These are phyloP conservation scores for Yamadazyma oceani DNA, from an alignment of 1,139 yeast species.

Conservation along the genomic window DNA sequence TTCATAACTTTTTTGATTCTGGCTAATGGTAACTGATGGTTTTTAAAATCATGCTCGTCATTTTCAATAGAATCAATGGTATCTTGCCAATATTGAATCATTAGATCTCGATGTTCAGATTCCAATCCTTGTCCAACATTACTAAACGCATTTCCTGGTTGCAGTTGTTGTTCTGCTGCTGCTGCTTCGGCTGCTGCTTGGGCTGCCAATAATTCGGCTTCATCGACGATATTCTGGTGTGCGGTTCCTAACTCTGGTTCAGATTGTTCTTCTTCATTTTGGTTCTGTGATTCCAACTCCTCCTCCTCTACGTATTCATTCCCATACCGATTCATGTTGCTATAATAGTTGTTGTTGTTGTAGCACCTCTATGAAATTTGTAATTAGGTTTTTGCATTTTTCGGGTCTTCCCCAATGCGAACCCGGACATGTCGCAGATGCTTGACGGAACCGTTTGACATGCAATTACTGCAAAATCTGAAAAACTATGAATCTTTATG, in stretches of 20 bases:
- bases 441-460: background rate
- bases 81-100: conserved; percentile 98
- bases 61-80: conserved; percentile 88
- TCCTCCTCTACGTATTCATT: conserved; percentile 17
- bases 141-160: conserved; percentile 71
- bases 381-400: too few relatives aligned
- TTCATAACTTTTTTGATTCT: conserved; percentile 96
- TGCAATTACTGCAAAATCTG: background rate
- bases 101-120: conserved; percentile 79
- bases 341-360: background rate
- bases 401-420: conserved; percentile 7
- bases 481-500: too few relatives aligned
- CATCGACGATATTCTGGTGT: conserved; percentile 31
- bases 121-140: conserved; percentile 92
- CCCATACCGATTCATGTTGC: conserved; percentile 14
- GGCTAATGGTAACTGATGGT: conserved; percentile 92
- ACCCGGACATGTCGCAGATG: conserved; percentile 4
- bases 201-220: conserved; percentile 40
- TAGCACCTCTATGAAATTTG: too few relatives aligned
- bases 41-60: conserved; percentile 87
- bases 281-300: conserved; percentile 10
- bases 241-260: conserved; percentile 13
- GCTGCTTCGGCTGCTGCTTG: conserved; percentile 54
- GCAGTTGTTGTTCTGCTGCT: conserved; percentile 45
- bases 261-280: conserved; percentile 7